Evolutionary conservation across 768 basidiomycete genomes (phyloP).

Genomic region (Termitomyces sp.): DNA sequence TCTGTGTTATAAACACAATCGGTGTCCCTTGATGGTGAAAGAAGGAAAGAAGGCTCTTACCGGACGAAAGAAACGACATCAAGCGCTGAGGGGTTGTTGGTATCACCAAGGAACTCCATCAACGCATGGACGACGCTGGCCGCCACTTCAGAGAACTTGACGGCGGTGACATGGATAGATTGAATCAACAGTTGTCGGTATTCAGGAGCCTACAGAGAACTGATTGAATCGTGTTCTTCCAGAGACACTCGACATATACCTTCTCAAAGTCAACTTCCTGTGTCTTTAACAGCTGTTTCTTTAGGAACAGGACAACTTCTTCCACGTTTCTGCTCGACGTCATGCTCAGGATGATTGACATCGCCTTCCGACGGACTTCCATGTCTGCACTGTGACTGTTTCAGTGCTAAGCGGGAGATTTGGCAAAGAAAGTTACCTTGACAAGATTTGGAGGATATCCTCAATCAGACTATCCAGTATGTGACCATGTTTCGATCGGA

Average conservation of each 20-base stretch:
- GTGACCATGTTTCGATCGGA: conserved; percentile 82
- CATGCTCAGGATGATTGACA: conserved; percentile 87
- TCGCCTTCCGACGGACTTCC: conserved; percentile 92
- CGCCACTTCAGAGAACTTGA: conserved; percentile 96
- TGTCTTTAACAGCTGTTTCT: conserved; percentile 95
- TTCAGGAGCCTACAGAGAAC: conserved; percentile 65
- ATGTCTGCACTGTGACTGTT: conserved; percentile 69
- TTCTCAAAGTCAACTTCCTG: conserved; percentile 92
- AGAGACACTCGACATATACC: conserved; percentile 30
- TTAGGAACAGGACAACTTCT: conserved; percentile 92
- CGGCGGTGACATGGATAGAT: conserved; percentile 93
- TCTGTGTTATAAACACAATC: conserved; percentile 26
- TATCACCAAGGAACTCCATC: conserved; percentile 93
- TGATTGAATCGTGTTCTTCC: neutral
- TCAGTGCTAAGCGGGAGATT: neutral
- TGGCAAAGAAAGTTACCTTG: conserved; percentile 43
- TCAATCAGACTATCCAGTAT: conserved; percentile 89
- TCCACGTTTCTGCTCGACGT: conserved; percentile 93
- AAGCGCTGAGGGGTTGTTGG: conserved; percentile 90
- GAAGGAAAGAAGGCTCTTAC: conserved; percentile 18
- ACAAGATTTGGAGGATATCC: conserved; percentile 90
- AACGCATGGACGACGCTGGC: conserved; percentile 91
- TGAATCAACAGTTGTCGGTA: conserved; percentile 96
- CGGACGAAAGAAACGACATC: conserved; percentile 81
- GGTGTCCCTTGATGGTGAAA: neutral